A percentile compares a stretch with the other conserved stretches of the same genome.
phyloP scores from a whole-genome alignment of 1,284 basidiomycete genomes.

The Trametes hirsuta region DNA sequence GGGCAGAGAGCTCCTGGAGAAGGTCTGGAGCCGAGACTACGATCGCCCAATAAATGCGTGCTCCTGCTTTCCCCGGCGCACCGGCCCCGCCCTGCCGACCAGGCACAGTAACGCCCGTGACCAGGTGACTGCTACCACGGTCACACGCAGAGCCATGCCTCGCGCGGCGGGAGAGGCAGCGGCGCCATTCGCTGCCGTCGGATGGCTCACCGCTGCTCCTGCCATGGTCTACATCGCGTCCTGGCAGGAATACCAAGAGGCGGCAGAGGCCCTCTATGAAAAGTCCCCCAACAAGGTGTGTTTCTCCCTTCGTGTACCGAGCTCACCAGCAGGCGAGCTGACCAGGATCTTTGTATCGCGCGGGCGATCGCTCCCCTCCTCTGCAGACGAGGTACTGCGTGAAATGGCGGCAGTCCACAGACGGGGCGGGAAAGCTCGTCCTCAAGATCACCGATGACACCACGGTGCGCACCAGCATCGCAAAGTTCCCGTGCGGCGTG shows the following conservation, averaged over 20 bases:
- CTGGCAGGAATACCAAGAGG: slow-evolving; percentile 86
- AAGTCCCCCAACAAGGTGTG: slow-evolving; percentile 77
- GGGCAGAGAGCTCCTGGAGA: too few species aligned
- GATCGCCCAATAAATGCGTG: slow-evolving; percentile 6
- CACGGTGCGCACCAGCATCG: slow-evolving; percentile 57
- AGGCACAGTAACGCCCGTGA: neutral
- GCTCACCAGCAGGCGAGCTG: neutral
- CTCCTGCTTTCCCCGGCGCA: neutral
- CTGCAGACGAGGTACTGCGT: slow-evolving; percentile 84
- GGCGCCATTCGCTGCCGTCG: neutral
- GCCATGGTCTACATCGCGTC: slow-evolving; percentile 76
- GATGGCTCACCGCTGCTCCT: slow-evolving; percentile 29
- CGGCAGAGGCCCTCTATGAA: slow-evolving; percentile 80
- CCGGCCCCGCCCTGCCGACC: neutral
- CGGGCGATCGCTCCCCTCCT: slow-evolving; percentile 4
- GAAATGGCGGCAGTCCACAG: slow-evolving; percentile 81
- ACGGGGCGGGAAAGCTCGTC: slow-evolving; percentile 68
- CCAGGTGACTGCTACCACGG: neutral
- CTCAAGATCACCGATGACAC: slow-evolving; percentile 90
- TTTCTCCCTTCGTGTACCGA: slow-evolving; percentile 8
- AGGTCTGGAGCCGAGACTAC: too few species aligned
- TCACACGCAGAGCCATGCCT: neutral
- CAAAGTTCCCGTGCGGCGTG: neutral
- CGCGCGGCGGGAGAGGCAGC: neutral
- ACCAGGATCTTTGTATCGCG: slow-evolving; percentile 4